Evolutionary conservation across 1,284 basidiomycete genomes (phyloP).

Genomic region (Sanguinoderma infundibulare): DNA sequence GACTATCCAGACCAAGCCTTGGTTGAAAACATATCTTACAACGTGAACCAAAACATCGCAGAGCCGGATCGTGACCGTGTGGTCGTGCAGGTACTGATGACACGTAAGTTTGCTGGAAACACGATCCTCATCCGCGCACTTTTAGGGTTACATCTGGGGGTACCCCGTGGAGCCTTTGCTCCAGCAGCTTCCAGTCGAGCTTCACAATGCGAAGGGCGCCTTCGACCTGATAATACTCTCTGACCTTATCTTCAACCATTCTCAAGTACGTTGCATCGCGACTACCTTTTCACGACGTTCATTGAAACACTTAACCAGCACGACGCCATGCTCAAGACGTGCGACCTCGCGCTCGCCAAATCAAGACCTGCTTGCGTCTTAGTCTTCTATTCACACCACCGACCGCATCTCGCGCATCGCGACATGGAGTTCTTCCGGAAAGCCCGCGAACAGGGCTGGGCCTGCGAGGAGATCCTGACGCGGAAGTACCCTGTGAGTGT

Average conservation of each 20-base stretch:
- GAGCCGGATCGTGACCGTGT: conserved; percentile 38
- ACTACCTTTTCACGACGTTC: background rate
- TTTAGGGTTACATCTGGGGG: conserved; percentile 92
- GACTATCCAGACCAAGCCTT: conserved; percentile 90
- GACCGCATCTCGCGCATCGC: conserved; percentile 82
- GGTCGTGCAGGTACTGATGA: conserved; percentile 54
- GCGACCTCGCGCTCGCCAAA: conserved; percentile 52
- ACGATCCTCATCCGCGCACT: background rate
- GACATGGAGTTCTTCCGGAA: conserved; percentile 86
- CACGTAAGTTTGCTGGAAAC: background rate
- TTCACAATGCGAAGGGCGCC: conserved; percentile 27
- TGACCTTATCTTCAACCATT: conserved; percentile 91
- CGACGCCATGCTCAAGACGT: conserved; percentile 80
- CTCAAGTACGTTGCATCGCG: conserved; percentile 53
- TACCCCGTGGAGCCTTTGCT: conserved; percentile 62
- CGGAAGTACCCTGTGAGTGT: conserved; percentile 66
- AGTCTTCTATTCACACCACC: conserved; percentile 93
- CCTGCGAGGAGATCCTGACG: conserved; percentile 73
- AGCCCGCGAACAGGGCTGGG: conserved; percentile 76
- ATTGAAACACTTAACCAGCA: conserved; percentile 57
- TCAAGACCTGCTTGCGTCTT: conserved; percentile 56
- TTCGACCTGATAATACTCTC: conserved; percentile 91
- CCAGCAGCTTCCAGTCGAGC: conserved; percentile 27
- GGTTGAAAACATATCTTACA: conserved; percentile 79
- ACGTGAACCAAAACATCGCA: conserved; percentile 66